These are phyloP conservation scores for Penicillium macrosclerotiorum DNA, from an alignment of 495 filamentous ascomycete genomes.

Conservation along the genomic window DNA sequence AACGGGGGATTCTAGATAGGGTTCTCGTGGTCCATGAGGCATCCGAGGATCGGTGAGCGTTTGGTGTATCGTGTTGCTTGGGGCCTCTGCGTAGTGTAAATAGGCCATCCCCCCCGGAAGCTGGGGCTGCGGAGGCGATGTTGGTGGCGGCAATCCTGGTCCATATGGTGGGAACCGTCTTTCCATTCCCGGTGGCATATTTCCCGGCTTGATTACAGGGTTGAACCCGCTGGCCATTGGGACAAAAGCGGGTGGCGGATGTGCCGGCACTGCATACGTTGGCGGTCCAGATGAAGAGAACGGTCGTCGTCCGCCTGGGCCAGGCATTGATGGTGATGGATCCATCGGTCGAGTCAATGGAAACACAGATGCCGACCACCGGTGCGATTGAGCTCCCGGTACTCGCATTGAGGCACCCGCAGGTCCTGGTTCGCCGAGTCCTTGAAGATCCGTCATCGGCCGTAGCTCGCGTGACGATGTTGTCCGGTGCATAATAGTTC, in stretches of 20 bases:
- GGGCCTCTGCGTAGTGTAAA: conserved; percentile 28
- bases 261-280: conserved; percentile 23
- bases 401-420: conserved; percentile 21
- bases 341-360: conserved; percentile 35
- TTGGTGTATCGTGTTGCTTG: conserved; percentile 25
- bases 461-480: conserved; percentile 46
- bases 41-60: conserved; percentile 27
- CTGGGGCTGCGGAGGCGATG: conserved; percentile 40
- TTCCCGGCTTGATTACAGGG: conserved; percentile 25
- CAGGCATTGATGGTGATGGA: conserved; percentile 25
- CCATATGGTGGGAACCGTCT: conserved; percentile 30
- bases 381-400: conserved; percentile 27
- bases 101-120: conserved; percentile 25
- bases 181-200: conserved; percentile 29
- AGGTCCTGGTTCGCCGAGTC: conserved; percentile 19
- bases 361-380: conserved; percentile 40
- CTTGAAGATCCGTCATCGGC: conserved; percentile 45
- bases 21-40: conserved; percentile 30
- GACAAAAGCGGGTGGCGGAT: conserved; percentile 30
- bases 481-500: conserved; percentile 34
- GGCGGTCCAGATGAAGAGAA: conserved; percentile 39
- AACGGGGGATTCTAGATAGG: conserved; percentile 37
- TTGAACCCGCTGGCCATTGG: conserved; percentile 30
- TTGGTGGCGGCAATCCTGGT: conserved; percentile 29
- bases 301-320: conserved; percentile 30